These are phyloP conservation scores for Penicillium soppii DNA, from an alignment of 495 filamentous ascomycete species.

Conservation along the genomic window DNA sequence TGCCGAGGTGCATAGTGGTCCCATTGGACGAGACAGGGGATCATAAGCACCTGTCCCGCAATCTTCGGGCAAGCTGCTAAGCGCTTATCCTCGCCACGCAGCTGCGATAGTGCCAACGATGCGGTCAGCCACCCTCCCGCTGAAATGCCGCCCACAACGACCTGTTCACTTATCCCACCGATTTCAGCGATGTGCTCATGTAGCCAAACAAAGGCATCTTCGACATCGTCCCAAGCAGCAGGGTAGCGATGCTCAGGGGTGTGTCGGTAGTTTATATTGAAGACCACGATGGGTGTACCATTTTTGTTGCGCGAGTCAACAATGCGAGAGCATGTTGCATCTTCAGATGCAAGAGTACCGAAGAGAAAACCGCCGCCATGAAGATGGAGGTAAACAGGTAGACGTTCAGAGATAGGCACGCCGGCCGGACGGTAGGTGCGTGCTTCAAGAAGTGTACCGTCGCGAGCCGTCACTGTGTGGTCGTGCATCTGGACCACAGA, in stretches of 20 bases:
- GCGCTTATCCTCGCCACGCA: slow-evolving; percentile 19
- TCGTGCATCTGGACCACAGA: slow-evolving; percentile 28
- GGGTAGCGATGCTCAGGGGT: slow-evolving; percentile 43
- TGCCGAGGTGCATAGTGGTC: slow-evolving; percentile 34
- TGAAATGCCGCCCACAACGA: slow-evolving; percentile 49
- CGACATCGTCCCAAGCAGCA: slow-evolving; percentile 45
- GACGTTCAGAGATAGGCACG: slow-evolving; percentile 16
- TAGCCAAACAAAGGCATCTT: slow-evolving; percentile 49
- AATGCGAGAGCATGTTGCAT: slow-evolving; percentile 43
- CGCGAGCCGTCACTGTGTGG: slow-evolving; percentile 37
- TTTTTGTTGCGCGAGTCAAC: slow-evolving; percentile 23
- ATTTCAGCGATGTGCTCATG: slow-evolving; percentile 32
- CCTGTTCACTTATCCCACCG: slow-evolving; percentile 30
- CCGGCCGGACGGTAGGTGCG: slow-evolving; percentile 42
- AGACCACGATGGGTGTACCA: slow-evolving; percentile 28
- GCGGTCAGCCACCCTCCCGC: slow-evolving; percentile 47
- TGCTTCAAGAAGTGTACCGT: slow-evolving; percentile 38
- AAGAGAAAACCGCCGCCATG: slow-evolving; percentile 54
- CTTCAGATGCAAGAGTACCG: slow-evolving; percentile 45
- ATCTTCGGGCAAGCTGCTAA: slow-evolving; percentile 29
- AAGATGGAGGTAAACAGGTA: slow-evolving; percentile 48
- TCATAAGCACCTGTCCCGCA: slow-evolving; percentile 43
- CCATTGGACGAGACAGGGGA: slow-evolving; percentile 35
- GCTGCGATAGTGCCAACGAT: slow-evolving; percentile 32
- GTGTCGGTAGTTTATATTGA: slow-evolving; percentile 51